Evolutionary conservation across 148 eudicot genomes (phyloP), one percentile per base, ranked within the genome.

Genomic region (Cornus controversa): DNA sequence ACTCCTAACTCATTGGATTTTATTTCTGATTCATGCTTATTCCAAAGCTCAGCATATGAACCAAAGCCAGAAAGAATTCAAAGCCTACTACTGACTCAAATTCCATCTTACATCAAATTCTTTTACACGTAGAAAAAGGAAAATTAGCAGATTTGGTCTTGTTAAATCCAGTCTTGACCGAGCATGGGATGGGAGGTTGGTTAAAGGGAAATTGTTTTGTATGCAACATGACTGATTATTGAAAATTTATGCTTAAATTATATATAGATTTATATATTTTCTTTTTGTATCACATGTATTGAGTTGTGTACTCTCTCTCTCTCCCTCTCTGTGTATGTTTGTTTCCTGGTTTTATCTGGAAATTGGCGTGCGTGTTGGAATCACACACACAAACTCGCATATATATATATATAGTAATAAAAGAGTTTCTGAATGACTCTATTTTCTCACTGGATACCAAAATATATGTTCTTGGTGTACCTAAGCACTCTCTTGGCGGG

Each of bases 11-110:
- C 10, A 34, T 58, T 64, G 53, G 40, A 31, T 31, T 16, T 42
- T 34, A 65, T n/a, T 34, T 26, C 57, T 36, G 20, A 57, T 72
- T 72, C 76, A 63, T 77, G 70, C 60, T 62, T 64, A n/a, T 71
- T 26, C 65, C 7, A 31, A 66, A 76, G 22, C 71, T 24, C 26
- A 68, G 13, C 10, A 2, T 54, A 50, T 29, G 57, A 53, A 70
- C 78, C 62, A 34, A 47, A 76, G 71, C 62, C 24, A 9, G 45
- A 72, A 67, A n/a, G 77, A 50, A 22, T 24, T 34, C 67, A 31
- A 42, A 40, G 45, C 26, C 8, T 42, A 25, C 8, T 42, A 25
- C 9, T 42, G 25, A 69, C 27, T 9, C 15, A 23, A 23, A 45
- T 20, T 6, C 14, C 22, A 31, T 22, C 31, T 70, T 47, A 25